These are phyloP conservation scores for Saccharomycopsis sp. DNA, from an alignment of 805 yeast genomes.

Conservation along the genomic window DNA sequence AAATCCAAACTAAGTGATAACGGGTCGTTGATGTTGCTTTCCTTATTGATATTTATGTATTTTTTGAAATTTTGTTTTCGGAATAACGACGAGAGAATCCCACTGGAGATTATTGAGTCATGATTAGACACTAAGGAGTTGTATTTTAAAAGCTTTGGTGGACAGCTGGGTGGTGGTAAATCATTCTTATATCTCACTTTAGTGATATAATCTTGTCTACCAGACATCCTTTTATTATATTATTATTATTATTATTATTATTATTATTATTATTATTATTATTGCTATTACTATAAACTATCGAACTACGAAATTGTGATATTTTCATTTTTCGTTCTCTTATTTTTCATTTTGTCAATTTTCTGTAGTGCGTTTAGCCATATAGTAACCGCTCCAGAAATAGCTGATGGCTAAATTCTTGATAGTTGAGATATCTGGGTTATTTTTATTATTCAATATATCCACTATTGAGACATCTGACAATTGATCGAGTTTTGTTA, in stretches of 20 bases:
- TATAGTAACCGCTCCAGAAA: conserved; percentile 9
- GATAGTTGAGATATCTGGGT: neutral
- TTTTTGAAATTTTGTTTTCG: conserved; percentile 66
- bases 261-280: neutral
- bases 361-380: conserved; percentile 4
- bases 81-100: conserved; percentile 62
- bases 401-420: conserved; percentile 3
- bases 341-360: neutral
- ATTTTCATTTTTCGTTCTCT: too few relatives aligned
- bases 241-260: neutral
- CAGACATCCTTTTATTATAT: conserved; percentile 11
- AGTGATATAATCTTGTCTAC: conserved; percentile 73
- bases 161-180: conserved; percentile 88
- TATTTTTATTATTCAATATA: neutral
- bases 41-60: conserved; percentile 50
- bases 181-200: conserved; percentile 77
- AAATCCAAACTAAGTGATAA: conserved; percentile 76
- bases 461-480: too few relatives aligned
- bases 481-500: neutral
- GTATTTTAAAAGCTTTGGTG: conserved; percentile 74
- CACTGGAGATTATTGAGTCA: conserved; percentile 42
- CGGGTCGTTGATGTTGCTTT: conserved; percentile 36
- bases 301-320: neutral
- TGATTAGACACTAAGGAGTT: conserved; percentile 32
- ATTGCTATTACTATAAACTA: too few relatives aligned